Conservation (phyloP, 345 rosid species). For the Moricandia moricandioides region DNA sequence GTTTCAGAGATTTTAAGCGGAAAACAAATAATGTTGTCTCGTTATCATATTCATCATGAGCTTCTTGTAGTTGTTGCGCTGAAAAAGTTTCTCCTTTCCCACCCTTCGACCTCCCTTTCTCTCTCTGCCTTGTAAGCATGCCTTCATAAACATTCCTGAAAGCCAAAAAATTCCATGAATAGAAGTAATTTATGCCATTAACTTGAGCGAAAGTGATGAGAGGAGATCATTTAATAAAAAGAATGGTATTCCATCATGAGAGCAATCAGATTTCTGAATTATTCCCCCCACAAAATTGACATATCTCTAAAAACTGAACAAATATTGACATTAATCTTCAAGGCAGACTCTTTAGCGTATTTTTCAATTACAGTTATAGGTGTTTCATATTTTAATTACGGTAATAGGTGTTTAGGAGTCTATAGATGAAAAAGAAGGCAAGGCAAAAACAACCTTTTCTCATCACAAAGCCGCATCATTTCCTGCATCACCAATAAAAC, state of each 20-base stretch:
- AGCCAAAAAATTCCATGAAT: slow-evolving; percentile 29
- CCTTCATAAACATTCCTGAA: slow-evolving; percentile 65
- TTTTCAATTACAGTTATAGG: background rate
- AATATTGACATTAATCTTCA: slow-evolving; percentile 11
- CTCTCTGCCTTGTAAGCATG: slow-evolving; percentile 60
- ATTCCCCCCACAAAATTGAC: background rate
- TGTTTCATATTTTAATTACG: background rate
- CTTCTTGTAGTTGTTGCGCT: slow-evolving; percentile 64
- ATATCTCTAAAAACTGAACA: background rate
- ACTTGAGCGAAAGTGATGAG: background rate
- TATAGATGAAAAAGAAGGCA: slow-evolving; percentile 13
- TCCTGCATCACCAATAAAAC: slow-evolving; percentile 59
- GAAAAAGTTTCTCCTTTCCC: slow-evolving; percentile 73
- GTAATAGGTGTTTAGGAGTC: background rate
- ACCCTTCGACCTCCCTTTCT: slow-evolving; percentile 69
- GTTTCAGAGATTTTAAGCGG: slow-evolving; percentile 86
- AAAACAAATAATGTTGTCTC: slow-evolving; percentile 88
- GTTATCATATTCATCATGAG: slow-evolving; percentile 76
- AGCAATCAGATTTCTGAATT: background rate
- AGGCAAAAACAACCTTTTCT: slow-evolving; percentile 66
- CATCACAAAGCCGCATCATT: slow-evolving; percentile 93
- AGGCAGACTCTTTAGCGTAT: background rate
- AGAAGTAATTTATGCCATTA: background rate
- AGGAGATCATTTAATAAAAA: background rate
- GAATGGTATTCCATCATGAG: slow-evolving; percentile 5